Percentiles rank a stretch among this genome's conserved stretches.
Conservation (phyloP, 23 red algal species). For the Gracilaria gracilis region DNA sequence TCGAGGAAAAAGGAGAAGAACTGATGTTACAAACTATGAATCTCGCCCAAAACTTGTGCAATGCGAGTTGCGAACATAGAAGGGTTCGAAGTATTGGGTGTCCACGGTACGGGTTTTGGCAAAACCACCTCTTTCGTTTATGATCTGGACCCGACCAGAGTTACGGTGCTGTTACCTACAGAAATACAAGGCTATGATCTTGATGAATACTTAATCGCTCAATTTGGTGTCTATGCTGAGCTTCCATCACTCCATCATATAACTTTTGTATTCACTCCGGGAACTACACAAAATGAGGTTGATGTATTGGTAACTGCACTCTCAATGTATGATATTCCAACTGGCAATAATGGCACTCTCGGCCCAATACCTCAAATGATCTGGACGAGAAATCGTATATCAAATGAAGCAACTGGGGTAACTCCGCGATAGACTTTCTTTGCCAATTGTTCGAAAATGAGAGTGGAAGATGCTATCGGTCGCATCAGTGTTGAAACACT, state of each 20-base stretch:
- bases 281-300: constrained; percentile 73
- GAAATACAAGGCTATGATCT: constrained; percentile 80
- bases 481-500: constrained; percentile 76
- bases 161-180: constrained; percentile 65
- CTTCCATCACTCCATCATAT: constrained; percentile 71
- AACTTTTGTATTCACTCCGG: constrained; percentile 82
- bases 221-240: constrained; percentile 93
- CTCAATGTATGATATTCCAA: constrained; percentile 11
- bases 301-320: constrained; percentile 76
- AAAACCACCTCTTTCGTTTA: constrained; percentile 2
- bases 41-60: constrained; percentile 43
- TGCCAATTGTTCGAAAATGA: not conserved
- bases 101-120: not conserved
- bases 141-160: constrained; percentile 77
- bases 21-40: constrained; percentile 43
- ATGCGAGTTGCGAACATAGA: constrained; percentile 37
- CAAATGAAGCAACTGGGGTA: constrained; percentile 22
- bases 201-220: constrained; percentile 85
- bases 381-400: not conserved
- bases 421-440: constrained; percentile 77
- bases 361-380: not conserved
- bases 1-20: constrained; percentile 55
- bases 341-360: not conserved
- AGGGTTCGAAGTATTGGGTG: constrained; percentile 56
- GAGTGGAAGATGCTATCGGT: constrained; percentile 49